Base-by-base conservation (phyloP, 2,329 filamentous ascomycete species). In the Scedosporium apiospermum region DNA sequence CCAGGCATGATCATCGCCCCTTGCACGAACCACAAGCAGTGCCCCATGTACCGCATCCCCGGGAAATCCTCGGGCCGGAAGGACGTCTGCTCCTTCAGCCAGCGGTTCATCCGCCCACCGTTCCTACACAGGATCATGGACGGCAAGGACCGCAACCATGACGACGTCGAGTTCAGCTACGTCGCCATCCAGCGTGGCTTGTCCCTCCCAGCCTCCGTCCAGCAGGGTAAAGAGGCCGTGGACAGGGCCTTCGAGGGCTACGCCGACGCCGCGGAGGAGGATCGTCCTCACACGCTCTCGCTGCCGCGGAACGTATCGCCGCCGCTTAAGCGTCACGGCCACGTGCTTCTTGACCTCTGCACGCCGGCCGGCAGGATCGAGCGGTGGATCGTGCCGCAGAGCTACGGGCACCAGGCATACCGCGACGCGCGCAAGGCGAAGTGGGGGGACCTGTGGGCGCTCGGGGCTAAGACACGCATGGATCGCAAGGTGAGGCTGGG, bases 361-460 rank as follows among this genome's bases (percentile, higher is more conserved):
- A 98, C 95, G 0, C 89, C 93, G 0, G 82, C 85, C 0, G 95
- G 90, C 38, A 86, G 83, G 51, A 86, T 97, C 41, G 93, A 99
- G 78, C 90, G 95, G 62, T 99, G 95, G 95, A 95, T 89, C 0
- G 88, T 99, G 0, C 90, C 93, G 1, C 87, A 87, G 68, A 91
- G 87, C 64, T 95, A 88, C 75, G 88, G 88, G 72, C 87, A 84
- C 68, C 86, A 89, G 69, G 92, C 92, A 0, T 98, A 93, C 76
- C 91, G 90, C 68, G 95, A 98, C 71, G 95, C 95, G 42, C 86
- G 95, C 65, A 99, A 99, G 76, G 84, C 88, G 0, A 78, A 78
- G 61, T 98, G 93, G 95, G 95, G 95, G 46, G 95, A 98, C 72
- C 79, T 98, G 9, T 99, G 95, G 95, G 92, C 93, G 0, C 80